Conservation (phyloP, 805 yeast genomes). For the Nakazawaea sp. region DNA sequence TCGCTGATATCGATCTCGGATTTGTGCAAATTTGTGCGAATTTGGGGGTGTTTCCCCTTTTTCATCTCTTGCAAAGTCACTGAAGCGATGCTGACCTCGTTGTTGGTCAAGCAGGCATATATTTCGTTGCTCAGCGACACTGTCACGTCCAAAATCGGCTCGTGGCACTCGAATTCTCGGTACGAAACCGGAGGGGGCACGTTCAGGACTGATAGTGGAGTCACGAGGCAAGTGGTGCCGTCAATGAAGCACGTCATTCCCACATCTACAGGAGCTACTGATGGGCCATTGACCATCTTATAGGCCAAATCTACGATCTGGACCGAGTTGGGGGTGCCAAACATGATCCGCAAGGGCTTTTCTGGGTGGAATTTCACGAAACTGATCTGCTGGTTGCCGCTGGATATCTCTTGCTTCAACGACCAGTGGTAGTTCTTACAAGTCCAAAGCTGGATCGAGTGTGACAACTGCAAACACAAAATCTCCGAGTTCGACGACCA, state of each 20-base stretch:
- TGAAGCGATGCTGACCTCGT: constrained; percentile 38
- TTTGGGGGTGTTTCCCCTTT: constrained; percentile 39
- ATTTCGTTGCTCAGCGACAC: constrained; percentile 50
- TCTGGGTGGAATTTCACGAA: constrained; percentile 84
- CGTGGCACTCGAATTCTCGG: constrained; percentile 52
- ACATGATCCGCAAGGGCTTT: constrained; percentile 67
- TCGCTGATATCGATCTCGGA: constrained; percentile 26
- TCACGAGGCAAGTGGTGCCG: constrained; percentile 61
- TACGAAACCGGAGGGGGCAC: constrained; percentile 93
- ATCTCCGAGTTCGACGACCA: constrained; percentile 85
- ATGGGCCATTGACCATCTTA: constrained; percentile 61
- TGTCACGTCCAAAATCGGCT: constrained; percentile 58
- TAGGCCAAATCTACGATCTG: constrained; percentile 65
- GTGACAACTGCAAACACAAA: constrained; percentile 57
- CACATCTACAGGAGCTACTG: constrained; percentile 56
- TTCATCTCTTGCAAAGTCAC: constrained; percentile 38
- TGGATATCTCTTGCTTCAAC: constrained; percentile 68
- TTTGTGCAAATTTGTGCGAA: constrained; percentile 25
- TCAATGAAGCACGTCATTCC: constrained; percentile 83
- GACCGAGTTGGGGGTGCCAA: constrained; percentile 46
- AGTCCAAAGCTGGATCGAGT: constrained; percentile 82
- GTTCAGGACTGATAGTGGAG: constrained; percentile 79
- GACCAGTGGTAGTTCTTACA: constrained; percentile 94
- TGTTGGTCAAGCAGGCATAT: constrained; percentile 51
- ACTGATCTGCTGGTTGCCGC: constrained; percentile 26